Percentiles rank a stretch among this genome's conserved stretches.
Conservation (phyloP, 345 rosid genomes). For the Alliaria petiolata region DNA sequence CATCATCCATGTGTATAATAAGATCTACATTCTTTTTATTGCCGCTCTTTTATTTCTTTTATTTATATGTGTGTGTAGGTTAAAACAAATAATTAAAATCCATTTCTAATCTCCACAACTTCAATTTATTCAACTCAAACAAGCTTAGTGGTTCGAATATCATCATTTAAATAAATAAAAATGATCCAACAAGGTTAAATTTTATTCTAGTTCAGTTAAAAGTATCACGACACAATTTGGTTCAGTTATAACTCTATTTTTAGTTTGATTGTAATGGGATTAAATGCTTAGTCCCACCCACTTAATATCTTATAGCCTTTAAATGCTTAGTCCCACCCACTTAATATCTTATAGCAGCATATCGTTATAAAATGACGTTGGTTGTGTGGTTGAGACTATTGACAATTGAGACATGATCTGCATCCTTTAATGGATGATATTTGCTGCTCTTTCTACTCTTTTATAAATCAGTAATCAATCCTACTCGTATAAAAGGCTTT, state of each 20-base stretch:
- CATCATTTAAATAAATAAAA: too few species aligned
- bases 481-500: not conserved
- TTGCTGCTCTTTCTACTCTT: not conserved
- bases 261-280: not conserved
- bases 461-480: not conserved
- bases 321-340: too few species aligned
- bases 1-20: slow-evolving; percentile 34
- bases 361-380: not conserved
- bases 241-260: not conserved
- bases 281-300: not conserved
- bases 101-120: not conserved
- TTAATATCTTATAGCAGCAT: too few species aligned
- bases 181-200: too few species aligned
- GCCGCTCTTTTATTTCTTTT: not conserved
- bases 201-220: too few species aligned
- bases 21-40: slow-evolving; percentile 1
- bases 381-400: not conserved
- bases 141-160: not conserved
- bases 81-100: not conserved
- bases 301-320: not conserved
- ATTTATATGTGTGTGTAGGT: not conserved
- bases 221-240: too few species aligned
- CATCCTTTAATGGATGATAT: not conserved
- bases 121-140: not conserved
- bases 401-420: not conserved